These are phyloP conservation scores for Neoconidiobolus thromboides DNA, from an alignment of 371 early-diverging fungal genomes.

Conservation along the genomic window DNA sequence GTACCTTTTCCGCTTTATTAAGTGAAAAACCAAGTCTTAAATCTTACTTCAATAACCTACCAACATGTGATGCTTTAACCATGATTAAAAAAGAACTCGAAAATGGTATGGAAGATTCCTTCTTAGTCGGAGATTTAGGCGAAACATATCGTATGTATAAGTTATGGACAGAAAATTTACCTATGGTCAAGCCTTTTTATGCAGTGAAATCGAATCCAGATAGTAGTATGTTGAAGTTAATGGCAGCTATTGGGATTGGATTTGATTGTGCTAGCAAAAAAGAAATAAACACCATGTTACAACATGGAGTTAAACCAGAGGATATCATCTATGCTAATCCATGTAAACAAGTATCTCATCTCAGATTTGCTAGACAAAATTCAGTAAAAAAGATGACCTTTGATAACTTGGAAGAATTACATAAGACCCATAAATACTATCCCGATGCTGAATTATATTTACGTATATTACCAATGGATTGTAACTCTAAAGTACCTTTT, in stretches of 20 bases:
- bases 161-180: slow-evolving; percentile 62
- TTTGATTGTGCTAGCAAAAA: slow-evolving; percentile 85
- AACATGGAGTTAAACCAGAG: slow-evolving; percentile 50
- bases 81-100: background rate
- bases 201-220: slow-evolving; percentile 95
- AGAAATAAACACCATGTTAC: slow-evolving; percentile 73
- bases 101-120: slow-evolving; percentile 53
- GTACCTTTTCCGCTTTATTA: too few relatives aligned
- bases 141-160: slow-evolving; percentile 66
- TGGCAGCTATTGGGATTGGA: slow-evolving; percentile 66
- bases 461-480: slow-evolving; percentile 19
- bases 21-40: too few relatives aligned
- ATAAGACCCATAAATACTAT: slow-evolving; percentile 65
- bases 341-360: slow-evolving; percentile 88
- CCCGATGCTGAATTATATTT: slow-evolving; percentile 75
- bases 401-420: slow-evolving; percentile 91
- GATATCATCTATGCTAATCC: slow-evolving; percentile 95
- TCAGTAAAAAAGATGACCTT: slow-evolving; percentile 88
- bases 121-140: slow-evolving; percentile 84
- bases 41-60: too few relatives aligned
- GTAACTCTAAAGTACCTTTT: background rate
- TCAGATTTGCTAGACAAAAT: slow-evolving; percentile 58
- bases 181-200: slow-evolving; percentile 88
- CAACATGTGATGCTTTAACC: too few relatives aligned
- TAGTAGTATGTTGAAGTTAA: slow-evolving; percentile 57